Evolutionary conservation across 2,329 filamentous ascomycete genomes (phyloP).

Genomic region (Proliferodiscus dingleyae): DNA sequence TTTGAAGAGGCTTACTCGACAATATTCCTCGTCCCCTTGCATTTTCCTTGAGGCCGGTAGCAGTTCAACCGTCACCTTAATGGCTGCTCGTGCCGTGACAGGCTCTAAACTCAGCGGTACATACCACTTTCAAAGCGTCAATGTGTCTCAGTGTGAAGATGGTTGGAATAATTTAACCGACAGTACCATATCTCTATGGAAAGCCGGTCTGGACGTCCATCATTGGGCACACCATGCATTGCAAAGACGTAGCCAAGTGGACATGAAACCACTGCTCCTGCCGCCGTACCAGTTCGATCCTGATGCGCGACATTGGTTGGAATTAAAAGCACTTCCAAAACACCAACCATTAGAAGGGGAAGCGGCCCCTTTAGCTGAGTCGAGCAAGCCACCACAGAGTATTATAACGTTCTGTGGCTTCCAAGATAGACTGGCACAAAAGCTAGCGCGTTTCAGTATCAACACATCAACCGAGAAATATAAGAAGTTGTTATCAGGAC

Average conservation of each 20-base stretch:
- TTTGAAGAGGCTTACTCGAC: conserved; percentile 20
- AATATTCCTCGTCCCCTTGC: conserved; percentile 16
- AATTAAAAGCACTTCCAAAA: background rate
- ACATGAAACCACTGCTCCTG: conserved; percentile 21
- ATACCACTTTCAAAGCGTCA: too few relatives aligned
- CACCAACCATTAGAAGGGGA: background rate
- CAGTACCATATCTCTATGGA: conserved; percentile 29
- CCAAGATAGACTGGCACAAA: background rate
- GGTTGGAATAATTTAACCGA: conserved; percentile 22
- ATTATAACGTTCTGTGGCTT: background rate
- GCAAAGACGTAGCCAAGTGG: conserved; percentile 20
- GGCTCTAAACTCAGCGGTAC: too few relatives aligned
- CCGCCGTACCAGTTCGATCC: conserved; percentile 37
- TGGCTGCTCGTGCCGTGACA: too few relatives aligned
- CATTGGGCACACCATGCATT: conserved; percentile 31
- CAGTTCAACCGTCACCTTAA: conserved; percentile 27
- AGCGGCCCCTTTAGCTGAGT: too few relatives aligned
- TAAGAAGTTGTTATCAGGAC: background rate
- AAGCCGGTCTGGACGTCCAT: conserved; percentile 18
- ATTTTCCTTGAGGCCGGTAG: conserved; percentile 34
- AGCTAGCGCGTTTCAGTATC: background rate
- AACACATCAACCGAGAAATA: background rate
- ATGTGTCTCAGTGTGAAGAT: conserved; percentile 16
- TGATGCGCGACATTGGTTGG: conserved; percentile 31
- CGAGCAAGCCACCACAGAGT: too few relatives aligned